These are phyloP conservation scores for Diaporthe nobilis DNA, from an alignment of 2,329 filamentous ascomycete species.

Conservation along the genomic window DNA sequence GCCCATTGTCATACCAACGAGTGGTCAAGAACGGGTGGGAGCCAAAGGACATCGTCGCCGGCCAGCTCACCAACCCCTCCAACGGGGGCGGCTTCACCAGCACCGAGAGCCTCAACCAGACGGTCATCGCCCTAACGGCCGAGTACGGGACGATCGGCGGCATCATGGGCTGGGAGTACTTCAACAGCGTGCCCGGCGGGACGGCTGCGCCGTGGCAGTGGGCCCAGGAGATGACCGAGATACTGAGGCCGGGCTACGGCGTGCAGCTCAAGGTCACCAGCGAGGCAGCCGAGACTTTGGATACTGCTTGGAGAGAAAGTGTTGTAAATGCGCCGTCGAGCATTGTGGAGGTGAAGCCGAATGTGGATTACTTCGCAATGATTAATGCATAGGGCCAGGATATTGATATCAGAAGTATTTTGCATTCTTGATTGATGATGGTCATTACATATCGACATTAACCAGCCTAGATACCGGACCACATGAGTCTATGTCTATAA, in stretches of 20 bases:
- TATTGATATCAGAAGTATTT: not conserved
- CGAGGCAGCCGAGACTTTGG: conserved; percentile 44
- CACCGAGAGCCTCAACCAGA: conserved; percentile 61
- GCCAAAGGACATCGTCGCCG: conserved; percentile 81
- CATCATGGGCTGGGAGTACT: conserved; percentile 97
- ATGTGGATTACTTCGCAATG: conserved; percentile 49
- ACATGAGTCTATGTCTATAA: conserved; percentile 22
- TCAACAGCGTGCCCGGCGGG: conserved; percentile 81
- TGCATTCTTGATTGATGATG: not conserved
- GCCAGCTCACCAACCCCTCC: conserved; percentile 82
- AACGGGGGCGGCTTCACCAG: conserved; percentile 74
- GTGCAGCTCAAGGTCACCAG: conserved; percentile 44
- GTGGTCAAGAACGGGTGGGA: conserved; percentile 77
- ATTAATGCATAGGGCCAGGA: conserved; percentile 43
- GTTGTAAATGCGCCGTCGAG: not conserved
- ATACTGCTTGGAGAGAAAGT: conserved; percentile 45
- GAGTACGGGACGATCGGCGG: conserved; percentile 82
- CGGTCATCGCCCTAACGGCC: conserved; percentile 58
- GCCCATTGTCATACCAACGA: conserved; percentile 62
- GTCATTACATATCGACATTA: conserved; percentile 21
- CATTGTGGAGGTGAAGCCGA: conserved; percentile 22
- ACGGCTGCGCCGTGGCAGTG: conserved; percentile 79
- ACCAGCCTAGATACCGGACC: conserved; percentile 6
- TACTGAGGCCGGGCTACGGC: conserved; percentile 51
- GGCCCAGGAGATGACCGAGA: conserved; percentile 76